Evolutionary conservation across 2,329 filamentous ascomycete species (phyloP), one percentile per base, ranked within the genome.

Genomic region (Emydomyces testavorans): DNA sequence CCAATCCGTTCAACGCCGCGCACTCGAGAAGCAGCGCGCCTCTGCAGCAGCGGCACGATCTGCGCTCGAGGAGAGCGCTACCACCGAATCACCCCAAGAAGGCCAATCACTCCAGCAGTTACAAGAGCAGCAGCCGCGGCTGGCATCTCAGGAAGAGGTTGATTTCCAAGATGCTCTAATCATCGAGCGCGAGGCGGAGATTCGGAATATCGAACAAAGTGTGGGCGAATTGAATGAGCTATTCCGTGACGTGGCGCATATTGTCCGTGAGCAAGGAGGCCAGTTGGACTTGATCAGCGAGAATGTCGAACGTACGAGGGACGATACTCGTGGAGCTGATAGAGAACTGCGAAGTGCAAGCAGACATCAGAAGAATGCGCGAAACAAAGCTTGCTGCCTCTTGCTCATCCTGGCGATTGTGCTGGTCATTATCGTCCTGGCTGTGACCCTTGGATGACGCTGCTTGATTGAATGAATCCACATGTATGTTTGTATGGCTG

Each of bases 161-260:
- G 90, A 98, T 63, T 98, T 95, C 70, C 92, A 98, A 62, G 92
- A 98, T 57, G 82, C 84, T 13, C 73, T 98, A 50, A 98, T 98
- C 61, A 82, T 93, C 52, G 90, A 98, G 73, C 88, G 93, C 46
- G 92, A 98, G 66, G 81, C 87, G 49, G 92, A 98, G 71, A 98
- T 98, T 56, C 82, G 89, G 53, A 93, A 94, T 63, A 98, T 98
- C 59, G 92, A 96, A 70, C 89, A 95, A 66, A 88, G 85, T 48
- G 92, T 98, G 5, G 85, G 85, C 48, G 92, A 98, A 60, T 72
- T 98, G 53, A 98, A 98, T 60, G 92, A 96, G 61, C 76, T 98
- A 36, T 98, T 98, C 74, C 78, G 89, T 53, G 90, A 98, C 70
- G 88, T 98, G n/a, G 92, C 90, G 39, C 88, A 94, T 65, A 95